phyloP scores from a whole-genome alignment of 768 basidiomycete genomes.

The Pisolithus albus region DNA sequence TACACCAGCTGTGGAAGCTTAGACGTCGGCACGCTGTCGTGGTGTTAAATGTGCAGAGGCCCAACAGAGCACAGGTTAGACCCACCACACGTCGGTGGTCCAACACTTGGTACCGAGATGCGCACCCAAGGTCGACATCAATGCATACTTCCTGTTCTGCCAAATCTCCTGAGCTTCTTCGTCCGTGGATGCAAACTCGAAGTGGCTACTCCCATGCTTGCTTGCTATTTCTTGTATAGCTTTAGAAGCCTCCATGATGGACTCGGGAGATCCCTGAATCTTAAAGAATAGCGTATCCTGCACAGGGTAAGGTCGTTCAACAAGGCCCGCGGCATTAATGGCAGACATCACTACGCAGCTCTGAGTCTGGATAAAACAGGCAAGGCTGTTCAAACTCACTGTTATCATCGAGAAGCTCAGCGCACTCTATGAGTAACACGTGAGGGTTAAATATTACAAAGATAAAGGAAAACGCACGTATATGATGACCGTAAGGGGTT shows the following conservation, averaged over 20 bases:
- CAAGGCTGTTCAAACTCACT: slow-evolving; percentile 34
- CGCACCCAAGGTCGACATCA: slow-evolving; percentile 62
- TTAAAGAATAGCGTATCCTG: slow-evolving; percentile 87
- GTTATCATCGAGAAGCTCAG: slow-evolving; percentile 77
- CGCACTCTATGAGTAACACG: slow-evolving; percentile 52
- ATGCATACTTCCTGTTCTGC: slow-evolving; percentile 80
- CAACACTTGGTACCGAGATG: slow-evolving; percentile 62
- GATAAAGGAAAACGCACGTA: slow-evolving; percentile 45
- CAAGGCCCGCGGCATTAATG: slow-evolving; percentile 59
- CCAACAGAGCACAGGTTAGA: neutral
- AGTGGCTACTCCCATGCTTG: slow-evolving; percentile 59
- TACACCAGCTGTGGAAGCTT: slow-evolving; percentile 61
- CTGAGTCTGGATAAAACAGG: neutral
- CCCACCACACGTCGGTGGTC: slow-evolving; percentile 88
- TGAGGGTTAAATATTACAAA: neutral
- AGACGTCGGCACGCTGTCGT: slow-evolving; percentile 58
- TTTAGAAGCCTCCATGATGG: slow-evolving; percentile 52
- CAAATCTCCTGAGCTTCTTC: slow-evolving; percentile 73
- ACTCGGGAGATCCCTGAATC: slow-evolving; percentile 67
- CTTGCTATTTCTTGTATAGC: slow-evolving; percentile 55
- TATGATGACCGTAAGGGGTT: slow-evolving; percentile 58
- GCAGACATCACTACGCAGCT: slow-evolving; percentile 60
- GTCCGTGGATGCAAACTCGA: slow-evolving; percentile 68
- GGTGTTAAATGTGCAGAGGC: neutral
- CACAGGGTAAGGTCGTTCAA: slow-evolving; percentile 56